Conservation (phyloP, 2,329 filamentous ascomycete species). For the Ophiostoma perfectum region DNA sequence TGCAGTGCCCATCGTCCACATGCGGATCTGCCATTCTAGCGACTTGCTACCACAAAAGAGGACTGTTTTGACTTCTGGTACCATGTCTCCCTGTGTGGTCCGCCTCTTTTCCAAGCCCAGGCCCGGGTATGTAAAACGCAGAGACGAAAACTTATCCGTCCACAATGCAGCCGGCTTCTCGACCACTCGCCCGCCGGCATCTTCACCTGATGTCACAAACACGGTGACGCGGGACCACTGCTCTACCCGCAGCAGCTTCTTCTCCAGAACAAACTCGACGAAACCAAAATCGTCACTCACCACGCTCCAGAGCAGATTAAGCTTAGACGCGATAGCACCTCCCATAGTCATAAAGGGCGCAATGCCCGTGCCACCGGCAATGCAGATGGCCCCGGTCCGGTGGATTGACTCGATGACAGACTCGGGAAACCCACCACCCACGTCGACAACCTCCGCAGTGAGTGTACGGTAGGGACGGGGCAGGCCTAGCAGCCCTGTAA, state of each 20-base stretch:
- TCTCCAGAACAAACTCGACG: not conserved
- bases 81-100: not conserved
- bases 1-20: conserved; percentile 24
- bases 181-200: not conserved
- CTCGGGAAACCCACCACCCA: conserved; percentile 20
- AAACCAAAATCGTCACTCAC: not conserved
- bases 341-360: not conserved
- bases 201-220: conserved; percentile 5
- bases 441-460: conserved; percentile 22
- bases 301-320: conserved; percentile 1
- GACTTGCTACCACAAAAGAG: conserved; percentile 29
- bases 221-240: not conserved
- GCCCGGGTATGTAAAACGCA: not conserved
- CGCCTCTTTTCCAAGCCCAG: not conserved
- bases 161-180: not conserved
- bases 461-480: conserved; percentile 24
- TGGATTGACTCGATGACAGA: not conserved
- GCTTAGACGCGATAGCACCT: not conserved
- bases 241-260: not conserved
- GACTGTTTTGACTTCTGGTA: not conserved
- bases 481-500: conserved; percentile 26
- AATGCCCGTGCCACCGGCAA: conserved; percentile 1
- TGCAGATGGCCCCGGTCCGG: not conserved
- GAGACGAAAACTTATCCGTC: not conserved
- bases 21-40: conserved; percentile 29